Conservation (phyloP, 495 filamentous ascomycete genomes). For the Hypoxylon fragiforme region DNA sequence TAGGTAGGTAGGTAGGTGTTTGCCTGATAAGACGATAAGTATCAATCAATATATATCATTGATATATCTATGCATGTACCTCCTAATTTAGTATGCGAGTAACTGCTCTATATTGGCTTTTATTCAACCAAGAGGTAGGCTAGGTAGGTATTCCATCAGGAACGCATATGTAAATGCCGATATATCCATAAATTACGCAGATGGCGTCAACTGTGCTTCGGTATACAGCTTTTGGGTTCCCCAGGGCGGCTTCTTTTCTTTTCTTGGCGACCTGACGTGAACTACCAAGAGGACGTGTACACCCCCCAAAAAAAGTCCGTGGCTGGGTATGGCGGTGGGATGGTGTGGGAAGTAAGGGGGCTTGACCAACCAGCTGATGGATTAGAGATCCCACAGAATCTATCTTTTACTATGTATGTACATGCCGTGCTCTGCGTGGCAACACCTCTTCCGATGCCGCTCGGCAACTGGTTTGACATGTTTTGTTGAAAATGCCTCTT, state of each 20-base stretch:
- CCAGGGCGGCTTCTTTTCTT: no score
- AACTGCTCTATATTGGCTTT: no score
- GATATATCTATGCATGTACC: constrained; percentile 5
- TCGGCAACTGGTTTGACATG: constrained; percentile 19
- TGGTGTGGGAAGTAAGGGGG: neutral
- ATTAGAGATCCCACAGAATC: constrained; percentile 13
- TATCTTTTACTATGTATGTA: neutral
- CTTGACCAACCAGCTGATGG: constrained; percentile 11
- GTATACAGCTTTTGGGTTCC: neutral
- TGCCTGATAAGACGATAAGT: no score
- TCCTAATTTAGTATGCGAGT: no score
- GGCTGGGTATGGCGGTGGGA: neutral
- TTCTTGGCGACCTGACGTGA: no score
- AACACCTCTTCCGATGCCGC: constrained; percentile 31
- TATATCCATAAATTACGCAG: neutral
- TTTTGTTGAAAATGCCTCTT: constrained; percentile 3
- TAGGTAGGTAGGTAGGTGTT: neutral
- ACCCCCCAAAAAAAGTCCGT: no score
- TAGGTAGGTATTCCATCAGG: neutral
- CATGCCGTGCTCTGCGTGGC: constrained; percentile 15
- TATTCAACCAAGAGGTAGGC: no score
- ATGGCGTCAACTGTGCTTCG: constrained; percentile 4
- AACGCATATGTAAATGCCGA: neutral
- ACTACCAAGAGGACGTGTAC: no score
- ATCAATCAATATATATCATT: neutral